Percentiles rank a stretch among this genome's conserved stretches.
phyloP scores from a whole-genome alignment of 768 basidiomycete genomes.

The Lepiota brunneoincarnata region DNA sequence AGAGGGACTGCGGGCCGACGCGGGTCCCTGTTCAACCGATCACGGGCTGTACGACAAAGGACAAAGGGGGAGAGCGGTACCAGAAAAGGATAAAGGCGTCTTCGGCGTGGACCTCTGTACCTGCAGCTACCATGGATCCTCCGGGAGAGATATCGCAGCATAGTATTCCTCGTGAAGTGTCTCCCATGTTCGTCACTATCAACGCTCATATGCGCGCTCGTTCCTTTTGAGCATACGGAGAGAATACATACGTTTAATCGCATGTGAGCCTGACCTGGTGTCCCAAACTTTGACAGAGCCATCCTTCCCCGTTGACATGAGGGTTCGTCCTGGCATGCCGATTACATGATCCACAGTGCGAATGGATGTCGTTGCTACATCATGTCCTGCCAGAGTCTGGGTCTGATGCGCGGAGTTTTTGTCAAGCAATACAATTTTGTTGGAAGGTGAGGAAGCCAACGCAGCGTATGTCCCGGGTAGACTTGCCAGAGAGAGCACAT shows the following conservation, averaged over 20 bases:
- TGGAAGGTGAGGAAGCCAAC: slow-evolving; percentile 60
- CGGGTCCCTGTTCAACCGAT: slow-evolving; percentile 64
- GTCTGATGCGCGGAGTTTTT: slow-evolving; percentile 46
- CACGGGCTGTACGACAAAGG: background rate
- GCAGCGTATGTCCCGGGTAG: slow-evolving; percentile 49
- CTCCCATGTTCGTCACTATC: slow-evolving; percentile 48
- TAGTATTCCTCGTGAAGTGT: slow-evolving; percentile 39
- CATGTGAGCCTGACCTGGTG: slow-evolving; percentile 48
- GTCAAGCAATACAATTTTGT: slow-evolving; percentile 68
- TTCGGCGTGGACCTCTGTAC: slow-evolving; percentile 76
- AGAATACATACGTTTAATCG: slow-evolving; percentile 56
- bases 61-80: slow-evolving; percentile 32
- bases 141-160: slow-evolving; percentile 71
- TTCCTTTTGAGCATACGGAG: slow-evolving; percentile 7
- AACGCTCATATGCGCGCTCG: slow-evolving; percentile 38
- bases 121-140: slow-evolving; percentile 74
- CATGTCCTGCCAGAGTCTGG: slow-evolving; percentile 55
- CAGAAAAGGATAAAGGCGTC: slow-evolving; percentile 86
- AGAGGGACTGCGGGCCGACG: slow-evolving; percentile 70
- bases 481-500: slow-evolving; percentile 56
- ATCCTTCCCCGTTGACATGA: slow-evolving; percentile 70
- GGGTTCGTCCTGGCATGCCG: slow-evolving; percentile 36
- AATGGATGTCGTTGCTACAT: slow-evolving; percentile 53
- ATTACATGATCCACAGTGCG: slow-evolving; percentile 40
- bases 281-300: slow-evolving; percentile 78